Evolutionary conservation across 441 rosid genomes (phyloP).

Genomic region (Capsella rubella): DNA sequence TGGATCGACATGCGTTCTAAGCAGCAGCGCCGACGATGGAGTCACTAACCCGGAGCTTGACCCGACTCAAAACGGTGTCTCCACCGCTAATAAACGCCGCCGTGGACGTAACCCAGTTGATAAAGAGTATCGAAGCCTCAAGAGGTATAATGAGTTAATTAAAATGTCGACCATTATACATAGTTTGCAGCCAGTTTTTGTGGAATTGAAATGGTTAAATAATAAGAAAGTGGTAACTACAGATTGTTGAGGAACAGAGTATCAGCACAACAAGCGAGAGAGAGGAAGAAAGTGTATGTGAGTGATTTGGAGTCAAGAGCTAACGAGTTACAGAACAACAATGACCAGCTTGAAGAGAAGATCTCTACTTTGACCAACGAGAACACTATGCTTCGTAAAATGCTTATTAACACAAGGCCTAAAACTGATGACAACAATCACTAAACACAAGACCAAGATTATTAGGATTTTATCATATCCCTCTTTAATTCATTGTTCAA

Average conservation of each 20-base stretch:
- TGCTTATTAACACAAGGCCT: slow-evolving; percentile 57
- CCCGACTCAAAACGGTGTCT: slow-evolving; percentile 37
- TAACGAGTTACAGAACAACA: slow-evolving; percentile 58
- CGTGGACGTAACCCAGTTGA: slow-evolving; percentile 65
- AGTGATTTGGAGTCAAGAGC: slow-evolving; percentile 66
- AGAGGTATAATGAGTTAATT: slow-evolving; percentile 49
- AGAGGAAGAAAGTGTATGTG: slow-evolving; percentile 79
- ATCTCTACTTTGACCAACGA: slow-evolving; percentile 70
- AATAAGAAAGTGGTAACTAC: neutral
- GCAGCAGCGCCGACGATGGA: slow-evolving; percentile 32
- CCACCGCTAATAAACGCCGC: slow-evolving; percentile 52
- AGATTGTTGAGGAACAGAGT: slow-evolving; percentile 81
- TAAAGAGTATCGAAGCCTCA: slow-evolving; percentile 71
- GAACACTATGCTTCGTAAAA: slow-evolving; percentile 75
- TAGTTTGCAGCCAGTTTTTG: neutral
- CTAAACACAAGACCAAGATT: neutral
- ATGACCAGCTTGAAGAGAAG: slow-evolving; percentile 68
- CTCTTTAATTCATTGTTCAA: neutral
- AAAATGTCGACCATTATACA: too few species aligned
- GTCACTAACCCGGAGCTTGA: slow-evolving; percentile 33
- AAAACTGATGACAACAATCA: slow-evolving; percentile 39
- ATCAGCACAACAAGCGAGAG: slow-evolving; percentile 86
- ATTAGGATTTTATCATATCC: neutral
- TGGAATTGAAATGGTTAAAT: neutral
- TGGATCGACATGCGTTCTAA: slow-evolving; percentile 25